Evolutionary conservation across 1,139 yeast genomes (phyloP).

Genomic region (Diutina ranongensis): DNA sequence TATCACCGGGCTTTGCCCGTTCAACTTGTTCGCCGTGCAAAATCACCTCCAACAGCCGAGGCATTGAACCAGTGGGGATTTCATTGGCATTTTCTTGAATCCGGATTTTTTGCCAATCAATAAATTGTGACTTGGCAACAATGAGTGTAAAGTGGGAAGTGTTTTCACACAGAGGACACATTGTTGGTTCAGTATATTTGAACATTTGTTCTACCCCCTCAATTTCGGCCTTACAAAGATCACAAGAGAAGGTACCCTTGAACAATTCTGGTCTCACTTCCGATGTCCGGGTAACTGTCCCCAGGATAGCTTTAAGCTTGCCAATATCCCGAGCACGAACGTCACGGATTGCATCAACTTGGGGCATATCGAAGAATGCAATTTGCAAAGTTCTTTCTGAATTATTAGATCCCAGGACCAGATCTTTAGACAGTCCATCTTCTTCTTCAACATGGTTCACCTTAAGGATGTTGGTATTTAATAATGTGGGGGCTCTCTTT

Average conservation of each 20-base stretch:
- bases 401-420: slow-evolving; percentile 16
- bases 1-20: slow-evolving; percentile 96
- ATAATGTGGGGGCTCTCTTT: slow-evolving; percentile 63
- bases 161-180: slow-evolving; percentile 85
- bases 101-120: slow-evolving; percentile 96
- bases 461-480: slow-evolving; percentile 36
- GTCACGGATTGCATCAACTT: slow-evolving; percentile 79
- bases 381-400: slow-evolving; percentile 74
- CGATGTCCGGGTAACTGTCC: slow-evolving; percentile 93
- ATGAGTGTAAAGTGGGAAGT: slow-evolving; percentile 79
- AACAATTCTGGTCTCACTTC: slow-evolving; percentile 95
- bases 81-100: slow-evolving; percentile 93
- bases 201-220: slow-evolving; percentile 90
- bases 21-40: slow-evolving; percentile 93
- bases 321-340: slow-evolving; percentile 86
- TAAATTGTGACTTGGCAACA: slow-evolving; percentile 72
- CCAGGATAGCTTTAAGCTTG: slow-evolving; percentile 71
- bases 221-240: slow-evolving; percentile 72
- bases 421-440: slow-evolving; percentile 13
- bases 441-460: slow-evolving; percentile 14
- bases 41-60: slow-evolving; percentile 88
- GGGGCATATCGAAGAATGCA: slow-evolving; percentile 79
- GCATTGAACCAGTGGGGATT: slow-evolving; percentile 98
- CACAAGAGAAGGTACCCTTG: slow-evolving; percentile 83
- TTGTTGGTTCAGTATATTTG: slow-evolving; percentile 90